Conservation (phyloP, 2,329 filamentous ascomycete genomes). For the Sclerotinia spermophila region DNA sequence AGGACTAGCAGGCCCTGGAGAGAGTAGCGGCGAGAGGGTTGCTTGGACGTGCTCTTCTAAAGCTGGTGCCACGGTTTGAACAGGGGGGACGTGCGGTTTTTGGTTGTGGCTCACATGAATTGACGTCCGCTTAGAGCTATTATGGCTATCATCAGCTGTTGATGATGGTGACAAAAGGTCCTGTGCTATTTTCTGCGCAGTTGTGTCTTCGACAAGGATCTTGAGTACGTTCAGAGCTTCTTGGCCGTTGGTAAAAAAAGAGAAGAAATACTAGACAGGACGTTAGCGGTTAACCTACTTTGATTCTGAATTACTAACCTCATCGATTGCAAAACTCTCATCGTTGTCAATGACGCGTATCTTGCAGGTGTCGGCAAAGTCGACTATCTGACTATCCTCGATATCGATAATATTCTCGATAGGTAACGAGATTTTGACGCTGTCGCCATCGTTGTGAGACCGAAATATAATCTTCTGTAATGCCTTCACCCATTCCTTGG, state of each 20-base stretch:
- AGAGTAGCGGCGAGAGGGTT: constrained; percentile 52
- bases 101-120: constrained; percentile 25
- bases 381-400: constrained; percentile 84
- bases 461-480: constrained; percentile 93
- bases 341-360: constrained; percentile 89
- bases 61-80: constrained; percentile 29
- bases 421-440: constrained; percentile 90
- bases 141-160: constrained; percentile 25
- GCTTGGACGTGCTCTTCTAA: constrained; percentile 58
- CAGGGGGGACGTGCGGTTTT: constrained; percentile 23
- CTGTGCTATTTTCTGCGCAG: constrained; percentile 36
- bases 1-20: constrained; percentile 44
- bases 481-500: constrained; percentile 94
- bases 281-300: constrained; percentile 30
- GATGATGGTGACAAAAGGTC: constrained; percentile 29
- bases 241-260: constrained; percentile 82
- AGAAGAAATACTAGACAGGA: constrained; percentile 79
- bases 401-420: constrained; percentile 88
- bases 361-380: constrained; percentile 91
- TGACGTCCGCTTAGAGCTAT: constrained; percentile 30
- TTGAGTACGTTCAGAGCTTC: constrained; percentile 77
- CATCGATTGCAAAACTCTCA: constrained; percentile 91
- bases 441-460: constrained; percentile 93
- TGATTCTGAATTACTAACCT: constrained; percentile 51
- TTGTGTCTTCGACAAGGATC: constrained; percentile 37